Evolutionary conservation across 2,329 filamentous ascomycete genomes (phyloP).

Genomic region (Penicillium sp.): DNA sequence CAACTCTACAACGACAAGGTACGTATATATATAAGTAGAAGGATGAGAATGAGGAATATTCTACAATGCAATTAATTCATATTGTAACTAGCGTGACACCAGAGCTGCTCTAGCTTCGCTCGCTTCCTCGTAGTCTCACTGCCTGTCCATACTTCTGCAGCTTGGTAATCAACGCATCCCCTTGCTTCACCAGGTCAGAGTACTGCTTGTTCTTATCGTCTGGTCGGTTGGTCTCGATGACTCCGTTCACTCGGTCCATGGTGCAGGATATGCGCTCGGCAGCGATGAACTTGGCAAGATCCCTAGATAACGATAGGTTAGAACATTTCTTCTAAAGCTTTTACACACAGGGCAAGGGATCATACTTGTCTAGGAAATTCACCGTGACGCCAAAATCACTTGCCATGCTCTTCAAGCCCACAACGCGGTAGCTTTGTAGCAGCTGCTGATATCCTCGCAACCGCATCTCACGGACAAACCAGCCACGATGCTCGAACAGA

Average conservation of each 20-base stretch:
- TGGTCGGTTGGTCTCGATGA: slow-evolving; percentile 96
- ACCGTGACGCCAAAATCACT: slow-evolving; percentile 95
- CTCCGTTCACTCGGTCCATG: slow-evolving; percentile 92
- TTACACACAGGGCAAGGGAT: background rate
- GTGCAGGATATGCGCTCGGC: slow-evolving; percentile 92
- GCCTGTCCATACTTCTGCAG: slow-evolving; percentile 98
- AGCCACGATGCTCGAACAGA: slow-evolving; percentile 89
- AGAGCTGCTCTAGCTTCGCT: slow-evolving; percentile 63
- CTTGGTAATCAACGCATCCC: slow-evolving; percentile 97
- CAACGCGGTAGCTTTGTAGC: slow-evolving; percentile 93
- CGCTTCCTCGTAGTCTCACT: slow-evolving; percentile 87
- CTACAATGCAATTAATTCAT: slow-evolving; percentile 5
- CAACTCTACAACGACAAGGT: background rate
- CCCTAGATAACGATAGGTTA: slow-evolving; percentile 52
- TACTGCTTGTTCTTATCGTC: slow-evolving; percentile 99
- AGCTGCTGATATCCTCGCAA: slow-evolving; percentile 94
- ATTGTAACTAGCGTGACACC: background rate
- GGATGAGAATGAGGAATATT: too few relatives aligned
- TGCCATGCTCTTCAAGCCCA: slow-evolving; percentile 96
- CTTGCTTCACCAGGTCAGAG: slow-evolving; percentile 94
- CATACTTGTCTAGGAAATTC: slow-evolving; percentile 90
- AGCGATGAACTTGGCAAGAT: slow-evolving; percentile 95
- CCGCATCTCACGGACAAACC: slow-evolving; percentile 98
- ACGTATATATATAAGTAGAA: too few relatives aligned
- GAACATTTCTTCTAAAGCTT: background rate